A percentile compares a stretch with the other conserved stretches of the same genome.
Conservation (phyloP, 306 rosid genomes). For the Argentina anserina region DNA sequence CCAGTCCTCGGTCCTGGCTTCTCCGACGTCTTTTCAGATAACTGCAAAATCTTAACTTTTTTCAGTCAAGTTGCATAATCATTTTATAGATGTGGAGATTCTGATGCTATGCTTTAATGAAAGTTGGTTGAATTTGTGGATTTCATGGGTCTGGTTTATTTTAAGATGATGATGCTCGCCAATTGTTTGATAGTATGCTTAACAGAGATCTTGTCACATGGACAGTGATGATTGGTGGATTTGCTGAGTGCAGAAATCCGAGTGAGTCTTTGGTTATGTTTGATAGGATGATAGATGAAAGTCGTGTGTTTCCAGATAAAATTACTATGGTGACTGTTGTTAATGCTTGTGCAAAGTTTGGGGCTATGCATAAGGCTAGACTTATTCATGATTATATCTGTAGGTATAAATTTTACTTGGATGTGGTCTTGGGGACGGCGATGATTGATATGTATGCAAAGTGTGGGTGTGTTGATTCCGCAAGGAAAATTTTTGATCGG, state of each 20-base stretch:
- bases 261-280: constrained; percentile 59
- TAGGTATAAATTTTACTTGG: constrained; percentile 43
- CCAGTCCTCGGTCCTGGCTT: no score
- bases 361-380: constrained; percentile 63
- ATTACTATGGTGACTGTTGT: constrained; percentile 61
- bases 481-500: constrained; percentile 56
- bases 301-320: constrained; percentile 62
- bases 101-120: no score
- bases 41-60: no score
- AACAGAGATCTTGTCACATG: constrained; percentile 58
- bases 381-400: constrained; percentile 47
- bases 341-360: constrained; percentile 73
- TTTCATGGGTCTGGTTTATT: no score
- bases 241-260: constrained; percentile 47
- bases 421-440: constrained; percentile 66
- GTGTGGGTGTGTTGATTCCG: constrained; percentile 61
- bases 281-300: constrained; percentile 65
- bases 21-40: no score
- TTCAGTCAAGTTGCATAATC: no score
- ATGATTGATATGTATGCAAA: constrained; percentile 77
- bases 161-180: constrained; percentile 51
- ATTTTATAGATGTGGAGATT: no score
- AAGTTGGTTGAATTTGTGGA: no score
- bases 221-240: constrained; percentile 72
- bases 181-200: constrained; percentile 55